These are phyloP conservation scores for Eutrema japonicum DNA, from an alignment of 345 rosid species.

Conservation along the genomic window DNA sequence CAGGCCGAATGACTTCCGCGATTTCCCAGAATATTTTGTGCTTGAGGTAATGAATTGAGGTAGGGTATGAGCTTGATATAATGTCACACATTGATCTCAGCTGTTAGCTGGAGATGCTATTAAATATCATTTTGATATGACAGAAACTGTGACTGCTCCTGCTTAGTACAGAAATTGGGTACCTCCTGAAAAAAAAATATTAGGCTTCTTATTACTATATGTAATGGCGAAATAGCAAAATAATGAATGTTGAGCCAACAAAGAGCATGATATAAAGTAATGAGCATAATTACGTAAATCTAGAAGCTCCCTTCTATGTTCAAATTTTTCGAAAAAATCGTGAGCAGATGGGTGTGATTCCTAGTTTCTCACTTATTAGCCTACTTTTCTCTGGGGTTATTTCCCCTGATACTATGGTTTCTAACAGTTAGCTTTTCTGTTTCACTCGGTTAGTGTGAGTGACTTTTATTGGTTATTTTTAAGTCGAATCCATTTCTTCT, in stretches of 20 bases:
- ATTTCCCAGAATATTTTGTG: constrained; percentile 94
- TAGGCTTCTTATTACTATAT: constrained; percentile 17
- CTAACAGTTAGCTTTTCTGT: constrained; percentile 25
- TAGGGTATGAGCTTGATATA: constrained; percentile 61
- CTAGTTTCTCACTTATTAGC: constrained; percentile 26
- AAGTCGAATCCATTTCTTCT: constrained; percentile 24
- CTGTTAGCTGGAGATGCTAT: constrained; percentile 35
- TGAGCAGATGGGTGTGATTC: constrained; percentile 23
- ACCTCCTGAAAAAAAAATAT: background rate
- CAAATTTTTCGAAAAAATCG: background rate
- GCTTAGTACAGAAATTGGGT: constrained; percentile 14
- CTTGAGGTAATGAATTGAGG: constrained; percentile 97
- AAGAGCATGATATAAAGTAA: constrained; percentile 18
- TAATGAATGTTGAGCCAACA: constrained; percentile 14
- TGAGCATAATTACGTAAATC: constrained; percentile 2
- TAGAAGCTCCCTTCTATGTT: constrained; percentile 9
- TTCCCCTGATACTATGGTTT: constrained; percentile 10
- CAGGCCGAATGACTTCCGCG: constrained; percentile 96
- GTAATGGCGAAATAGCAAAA: constrained; percentile 11
- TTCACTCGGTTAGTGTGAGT: constrained; percentile 12
- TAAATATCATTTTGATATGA: constrained; percentile 17
- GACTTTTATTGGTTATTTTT: constrained; percentile 19
- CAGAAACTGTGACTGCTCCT: constrained; percentile 31
- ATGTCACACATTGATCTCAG: constrained; percentile 13
- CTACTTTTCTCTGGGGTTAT: constrained; percentile 19